Percentiles rank a stretch among this genome's conserved stretches.
Evolutionary conservation across 306 rosid genomes (phyloP).

Genomic region (Acacia melanoxylon): DNA sequence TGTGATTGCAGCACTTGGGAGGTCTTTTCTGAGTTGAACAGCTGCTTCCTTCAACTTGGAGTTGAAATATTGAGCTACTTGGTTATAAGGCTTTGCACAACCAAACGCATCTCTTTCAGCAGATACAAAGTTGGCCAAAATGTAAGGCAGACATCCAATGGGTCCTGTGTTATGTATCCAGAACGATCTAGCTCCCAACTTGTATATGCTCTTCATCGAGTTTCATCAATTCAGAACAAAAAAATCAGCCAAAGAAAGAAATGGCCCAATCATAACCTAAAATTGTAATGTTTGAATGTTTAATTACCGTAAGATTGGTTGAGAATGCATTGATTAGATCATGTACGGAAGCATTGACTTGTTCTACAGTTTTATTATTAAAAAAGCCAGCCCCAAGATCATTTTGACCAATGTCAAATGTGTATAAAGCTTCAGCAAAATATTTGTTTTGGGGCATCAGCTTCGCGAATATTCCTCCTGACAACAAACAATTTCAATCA

Average conservation of each 20-base stretch:
- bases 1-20: conserved; percentile 57
- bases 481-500: neutral
- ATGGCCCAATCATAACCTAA: neutral
- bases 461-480: conserved; percentile 18
- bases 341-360: conserved; percentile 46
- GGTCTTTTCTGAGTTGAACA: conserved; percentile 43
- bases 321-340: conserved; percentile 33
- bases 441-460: conserved; percentile 1
- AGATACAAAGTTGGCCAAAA: conserved; percentile 28
- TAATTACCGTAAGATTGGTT: conserved; percentile 41
- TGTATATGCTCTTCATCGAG: conserved; percentile 31
- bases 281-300: neutral
- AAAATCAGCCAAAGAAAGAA: neutral
- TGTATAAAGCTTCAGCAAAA: conserved; percentile 8
- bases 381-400: conserved; percentile 18
- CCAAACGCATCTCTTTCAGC: conserved; percentile 45
- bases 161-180: conserved; percentile 57
- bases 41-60: conserved; percentile 47
- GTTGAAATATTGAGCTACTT: conserved; percentile 55
- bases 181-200: conserved; percentile 44
- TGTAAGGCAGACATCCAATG: conserved; percentile 39
- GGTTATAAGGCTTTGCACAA: conserved; percentile 41
- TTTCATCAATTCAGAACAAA: neutral
- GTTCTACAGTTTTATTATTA: conserved; percentile 5
- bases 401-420: conserved; percentile 19